These are phyloP conservation scores for Hypoxylon trugodes DNA, from an alignment of 495 filamentous ascomycete genomes.

Conservation along the genomic window DNA sequence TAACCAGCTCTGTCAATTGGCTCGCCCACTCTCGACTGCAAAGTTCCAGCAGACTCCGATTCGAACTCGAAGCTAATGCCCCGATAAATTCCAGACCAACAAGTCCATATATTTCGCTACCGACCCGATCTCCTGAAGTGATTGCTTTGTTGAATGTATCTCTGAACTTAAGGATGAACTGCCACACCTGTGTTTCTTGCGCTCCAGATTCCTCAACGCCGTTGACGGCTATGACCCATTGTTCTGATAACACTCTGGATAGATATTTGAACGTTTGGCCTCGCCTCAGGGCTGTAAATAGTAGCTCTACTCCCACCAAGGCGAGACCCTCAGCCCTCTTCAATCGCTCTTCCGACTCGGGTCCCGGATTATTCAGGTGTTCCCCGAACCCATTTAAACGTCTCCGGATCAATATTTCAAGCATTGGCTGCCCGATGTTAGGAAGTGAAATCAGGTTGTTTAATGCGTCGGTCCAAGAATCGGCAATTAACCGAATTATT, in stretches of 20 bases:
- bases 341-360: neutral
- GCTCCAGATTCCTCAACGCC: constrained; percentile 2
- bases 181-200: neutral
- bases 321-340: constrained; percentile 1
- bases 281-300: neutral
- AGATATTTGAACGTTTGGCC: neutral
- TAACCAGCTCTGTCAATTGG: neutral
- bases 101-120: neutral
- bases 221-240: constrained; percentile 6
- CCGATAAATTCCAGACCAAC: constrained; percentile 1
- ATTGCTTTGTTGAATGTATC: neutral
- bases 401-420: neutral
- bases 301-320: neutral
- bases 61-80: neutral
- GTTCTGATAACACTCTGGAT: neutral
- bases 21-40: neutral
- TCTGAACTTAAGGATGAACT: neutral
- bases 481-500: constrained; percentile 1
- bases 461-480: neutral
- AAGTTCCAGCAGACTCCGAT: neutral
- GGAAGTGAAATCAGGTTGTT: constrained; percentile 2
- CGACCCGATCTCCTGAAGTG: neutral
- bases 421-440: neutral
- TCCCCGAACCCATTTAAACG: neutral
- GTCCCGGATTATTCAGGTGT: neutral